These are phyloP conservation scores for Globisporangium solare DNA, from an alignment of 352 stramenopile species.

Conservation along the genomic window DNA sequence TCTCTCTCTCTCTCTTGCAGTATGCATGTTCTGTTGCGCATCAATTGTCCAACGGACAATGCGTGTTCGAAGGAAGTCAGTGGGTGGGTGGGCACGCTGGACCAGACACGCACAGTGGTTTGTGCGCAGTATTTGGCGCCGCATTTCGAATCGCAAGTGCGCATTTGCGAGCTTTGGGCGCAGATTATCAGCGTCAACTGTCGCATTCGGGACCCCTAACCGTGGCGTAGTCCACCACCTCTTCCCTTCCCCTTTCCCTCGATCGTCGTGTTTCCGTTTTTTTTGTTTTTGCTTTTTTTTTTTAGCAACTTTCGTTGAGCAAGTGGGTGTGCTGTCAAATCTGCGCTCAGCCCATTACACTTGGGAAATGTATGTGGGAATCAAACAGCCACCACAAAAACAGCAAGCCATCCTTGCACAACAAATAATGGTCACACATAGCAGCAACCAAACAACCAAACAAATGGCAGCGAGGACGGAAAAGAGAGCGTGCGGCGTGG, in stretches of 20 bases:
- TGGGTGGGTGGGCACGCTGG: too few relatives aligned
- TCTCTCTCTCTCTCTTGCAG: too few relatives aligned
- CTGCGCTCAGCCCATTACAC: not conserved
- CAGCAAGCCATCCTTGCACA: not conserved
- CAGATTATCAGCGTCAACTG: not conserved
- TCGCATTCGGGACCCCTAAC: not conserved
- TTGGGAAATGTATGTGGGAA: not conserved
- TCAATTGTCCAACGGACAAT: too few relatives aligned
- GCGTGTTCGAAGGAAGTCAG: too few relatives aligned
- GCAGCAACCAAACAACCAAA: not conserved
- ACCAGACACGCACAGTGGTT: too few relatives aligned
- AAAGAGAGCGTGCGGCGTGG: too few relatives aligned
- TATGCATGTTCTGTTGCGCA: too few relatives aligned
- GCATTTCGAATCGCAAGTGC: too few relatives aligned
- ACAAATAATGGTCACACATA: not conserved
- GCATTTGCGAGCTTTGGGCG: too few relatives aligned
- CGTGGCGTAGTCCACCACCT: not conserved
- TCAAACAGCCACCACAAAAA: not conserved
- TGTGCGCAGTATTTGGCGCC: too few relatives aligned
- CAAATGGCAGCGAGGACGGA: not conserved
- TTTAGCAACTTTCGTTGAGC: not conserved
- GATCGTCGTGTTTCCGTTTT: not conserved
- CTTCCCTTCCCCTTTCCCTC: not conserved
- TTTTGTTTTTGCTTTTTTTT: not conserved
- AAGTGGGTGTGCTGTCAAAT: not conserved